These are phyloP conservation scores for Orobanche coerulescens DNA, from an alignment of 257 asterid genomes.

Conservation along the genomic window DNA sequence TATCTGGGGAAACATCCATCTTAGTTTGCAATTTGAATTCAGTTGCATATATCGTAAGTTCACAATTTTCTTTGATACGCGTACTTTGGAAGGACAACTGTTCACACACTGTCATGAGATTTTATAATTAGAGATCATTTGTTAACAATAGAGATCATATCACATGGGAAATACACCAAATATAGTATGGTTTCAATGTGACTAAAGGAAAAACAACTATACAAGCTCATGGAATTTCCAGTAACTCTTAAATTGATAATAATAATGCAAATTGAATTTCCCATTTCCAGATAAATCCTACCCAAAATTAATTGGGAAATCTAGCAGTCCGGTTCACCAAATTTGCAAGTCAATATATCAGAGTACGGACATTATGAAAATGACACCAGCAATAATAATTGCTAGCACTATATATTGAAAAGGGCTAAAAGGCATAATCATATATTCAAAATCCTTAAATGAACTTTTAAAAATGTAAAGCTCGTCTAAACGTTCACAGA, in stretches of 20 bases:
- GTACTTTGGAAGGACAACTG: not conserved
- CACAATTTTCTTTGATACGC: not conserved
- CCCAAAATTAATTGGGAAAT: constrained; percentile 10
- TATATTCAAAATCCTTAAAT: not conserved
- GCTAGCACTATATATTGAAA: not conserved
- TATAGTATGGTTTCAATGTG: not conserved
- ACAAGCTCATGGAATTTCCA: not conserved
- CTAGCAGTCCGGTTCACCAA: not conserved
- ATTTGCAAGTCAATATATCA: not conserved
- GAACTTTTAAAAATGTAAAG: not conserved
- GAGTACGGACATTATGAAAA: not conserved
- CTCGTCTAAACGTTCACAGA: constrained; percentile 10
- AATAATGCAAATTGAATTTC: not conserved
- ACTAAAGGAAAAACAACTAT: not conserved
- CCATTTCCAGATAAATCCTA: not conserved
- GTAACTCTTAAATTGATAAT: not conserved
- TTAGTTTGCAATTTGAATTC: not conserved
- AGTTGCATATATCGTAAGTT: not conserved
- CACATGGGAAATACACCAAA: not conserved
- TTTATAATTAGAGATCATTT: not conserved
- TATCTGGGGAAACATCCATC: not conserved
- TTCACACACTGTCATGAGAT: not conserved
- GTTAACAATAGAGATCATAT: not conserved
- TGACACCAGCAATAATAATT: not conserved
- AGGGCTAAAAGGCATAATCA: constrained; percentile 13